A percentile compares a stretch with the other conserved stretches of the same genome.
Evolutionary conservation across 495 filamentous ascomycete genomes (phyloP).

Genomic region (Penicillium riverlandense): DNA sequence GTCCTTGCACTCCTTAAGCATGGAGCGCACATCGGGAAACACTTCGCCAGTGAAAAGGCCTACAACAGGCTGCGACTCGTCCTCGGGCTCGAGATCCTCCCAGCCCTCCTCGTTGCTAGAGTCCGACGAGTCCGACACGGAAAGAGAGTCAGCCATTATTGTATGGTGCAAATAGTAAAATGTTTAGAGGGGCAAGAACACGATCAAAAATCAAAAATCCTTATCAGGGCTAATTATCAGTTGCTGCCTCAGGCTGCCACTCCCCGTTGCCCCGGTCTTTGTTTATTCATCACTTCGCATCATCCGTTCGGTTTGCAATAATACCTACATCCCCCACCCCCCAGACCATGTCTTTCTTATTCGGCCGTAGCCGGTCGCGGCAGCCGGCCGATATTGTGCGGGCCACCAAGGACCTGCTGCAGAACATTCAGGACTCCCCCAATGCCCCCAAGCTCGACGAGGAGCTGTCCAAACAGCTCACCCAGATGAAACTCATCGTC

Average conservation of each 20-base stretch:
- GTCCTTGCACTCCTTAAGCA: slow-evolving; percentile 67
- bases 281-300: slow-evolving; percentile 23
- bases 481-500: slow-evolving; percentile 75
- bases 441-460: slow-evolving; percentile 51
- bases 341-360: slow-evolving; percentile 79
- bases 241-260: slow-evolving; percentile 13
- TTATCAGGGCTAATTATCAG: slow-evolving; percentile 9
- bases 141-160: slow-evolving; percentile 23
- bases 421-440: slow-evolving; percentile 39
- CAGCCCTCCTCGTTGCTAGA: slow-evolving; percentile 61
- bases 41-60: slow-evolving; percentile 64
- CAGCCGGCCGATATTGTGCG: slow-evolving; percentile 50
- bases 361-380: slow-evolving; percentile 56
- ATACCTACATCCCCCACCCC: neutral
- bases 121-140: slow-evolving; percentile 41
- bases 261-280: slow-evolving; percentile 34
- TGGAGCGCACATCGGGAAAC: slow-evolving; percentile 55
- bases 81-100: slow-evolving; percentile 71
- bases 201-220: slow-evolving; percentile 8
- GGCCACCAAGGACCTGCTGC: slow-evolving; percentile 49
- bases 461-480: slow-evolving; percentile 67
- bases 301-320: neutral
- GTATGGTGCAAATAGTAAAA: neutral
- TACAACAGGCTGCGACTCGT: slow-evolving; percentile 56
- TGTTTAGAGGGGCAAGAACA: slow-evolving; percentile 1